A percentile compares a stretch with the other conserved stretches of the same genome.
Conservation (phyloP, 805 yeast species). For the Candida ascalaphidarum region DNA sequence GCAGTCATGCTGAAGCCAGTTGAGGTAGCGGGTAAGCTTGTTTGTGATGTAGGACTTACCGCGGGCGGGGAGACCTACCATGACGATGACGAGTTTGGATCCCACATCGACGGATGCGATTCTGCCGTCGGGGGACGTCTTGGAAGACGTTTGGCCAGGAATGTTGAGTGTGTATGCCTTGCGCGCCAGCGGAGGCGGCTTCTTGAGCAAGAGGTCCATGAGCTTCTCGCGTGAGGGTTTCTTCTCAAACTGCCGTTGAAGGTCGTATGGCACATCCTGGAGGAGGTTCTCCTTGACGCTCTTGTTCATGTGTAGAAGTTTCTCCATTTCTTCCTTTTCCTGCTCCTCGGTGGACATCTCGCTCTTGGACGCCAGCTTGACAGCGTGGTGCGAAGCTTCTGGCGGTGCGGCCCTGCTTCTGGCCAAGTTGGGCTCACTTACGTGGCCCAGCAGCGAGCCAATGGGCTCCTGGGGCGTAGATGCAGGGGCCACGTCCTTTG, state of each 20-base stretch:
- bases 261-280: conserved; percentile 24
- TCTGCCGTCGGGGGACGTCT: conserved; percentile 68
- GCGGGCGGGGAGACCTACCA: conserved; percentile 95
- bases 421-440: too few species aligned
- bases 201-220: conserved; percentile 23
- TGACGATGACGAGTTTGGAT: conserved; percentile 71
- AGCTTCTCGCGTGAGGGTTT: conserved; percentile 33
- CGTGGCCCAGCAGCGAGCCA: too few species aligned
- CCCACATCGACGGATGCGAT: conserved; percentile 64
- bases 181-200: conserved; percentile 33
- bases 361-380: conserved; percentile 11
- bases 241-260: conserved; percentile 29
- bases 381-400: conserved; percentile 2
- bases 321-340: conserved; percentile 1
- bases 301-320: conserved; percentile 3
- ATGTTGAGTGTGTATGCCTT: conserved; percentile 82
- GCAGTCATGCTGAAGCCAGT: conserved; percentile 90
- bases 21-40: conserved; percentile 80
- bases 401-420: not conserved
- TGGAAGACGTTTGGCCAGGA: conserved; percentile 83
- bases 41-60: conserved; percentile 93
- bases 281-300: conserved; percentile 13
- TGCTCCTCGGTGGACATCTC: conserved; percentile 6
- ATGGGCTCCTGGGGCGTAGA: not conserved
- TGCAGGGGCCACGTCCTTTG: too few species aligned